Conservation (phyloP, 148 eudicot genomes). For the Camellia japonica region DNA sequence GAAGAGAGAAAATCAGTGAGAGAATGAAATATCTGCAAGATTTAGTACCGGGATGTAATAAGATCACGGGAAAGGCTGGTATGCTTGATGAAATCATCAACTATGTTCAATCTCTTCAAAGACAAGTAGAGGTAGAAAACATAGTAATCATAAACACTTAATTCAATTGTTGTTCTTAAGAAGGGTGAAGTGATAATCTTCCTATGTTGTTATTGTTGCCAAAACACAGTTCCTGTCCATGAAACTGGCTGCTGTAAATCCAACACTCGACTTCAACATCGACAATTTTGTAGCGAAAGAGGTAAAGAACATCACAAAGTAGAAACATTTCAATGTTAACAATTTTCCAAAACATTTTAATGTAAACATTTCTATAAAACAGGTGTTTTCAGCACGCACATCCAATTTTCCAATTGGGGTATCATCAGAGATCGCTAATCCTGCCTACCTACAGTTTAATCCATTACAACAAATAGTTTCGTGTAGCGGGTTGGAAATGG, state of each 20-base stretch:
- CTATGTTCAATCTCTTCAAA: conserved; percentile 95
- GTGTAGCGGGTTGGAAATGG: conserved; percentile 45
- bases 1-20: conserved; percentile 93
- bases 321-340: neutral
- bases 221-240: conserved; percentile 81
- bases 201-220: neutral
- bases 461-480: conserved; percentile 47
- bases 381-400: conserved; percentile 62
- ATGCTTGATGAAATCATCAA: conserved; percentile 97
- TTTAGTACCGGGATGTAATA: conserved; percentile 93
- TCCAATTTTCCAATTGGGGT: conserved; percentile 48
- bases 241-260: conserved; percentile 83
- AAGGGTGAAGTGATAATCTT: neutral
- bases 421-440: conserved; percentile 45
- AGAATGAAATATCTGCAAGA: conserved; percentile 95
- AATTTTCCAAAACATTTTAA: neutral
- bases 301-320: conserved; percentile 37
- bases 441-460: conserved; percentile 50
- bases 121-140: conserved; percentile 90
- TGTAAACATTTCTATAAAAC: conserved; percentile 11
- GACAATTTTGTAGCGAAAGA: conserved; percentile 67
- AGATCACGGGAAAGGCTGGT: conserved; percentile 96
- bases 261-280: conserved; percentile 69
- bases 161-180: neutral
- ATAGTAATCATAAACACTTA: neutral